Percentiles rank a stretch among this genome's conserved stretches.
Evolutionary conservation across 2,329 filamentous ascomycete species (phyloP).

Genomic region (Alternaria metachromatica): DNA sequence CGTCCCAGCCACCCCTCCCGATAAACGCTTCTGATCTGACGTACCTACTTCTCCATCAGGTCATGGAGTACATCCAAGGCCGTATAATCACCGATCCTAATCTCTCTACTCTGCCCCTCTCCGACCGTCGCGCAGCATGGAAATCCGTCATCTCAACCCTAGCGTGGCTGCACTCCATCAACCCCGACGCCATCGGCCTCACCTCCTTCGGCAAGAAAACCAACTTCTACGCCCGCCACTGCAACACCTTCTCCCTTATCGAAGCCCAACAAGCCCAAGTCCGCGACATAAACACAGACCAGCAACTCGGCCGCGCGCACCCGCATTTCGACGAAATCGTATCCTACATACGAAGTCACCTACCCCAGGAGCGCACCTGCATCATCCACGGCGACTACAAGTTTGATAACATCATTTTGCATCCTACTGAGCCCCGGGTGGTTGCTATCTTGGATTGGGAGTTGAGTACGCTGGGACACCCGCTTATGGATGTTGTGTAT

Average conservation of each 20-base stretch:
- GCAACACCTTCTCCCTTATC: conserved; percentile 80
- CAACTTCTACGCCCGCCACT: conserved; percentile 85
- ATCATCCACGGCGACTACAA: conserved; percentile 96
- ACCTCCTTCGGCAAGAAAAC: conserved; percentile 72
- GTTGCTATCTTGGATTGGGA: conserved; percentile 97
- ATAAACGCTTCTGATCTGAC: neutral
- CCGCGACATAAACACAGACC: conserved; percentile 71
- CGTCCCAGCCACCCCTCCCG: neutral
- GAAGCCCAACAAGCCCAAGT: conserved; percentile 77
- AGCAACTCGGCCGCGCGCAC: conserved; percentile 72
- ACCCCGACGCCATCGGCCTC: conserved; percentile 71
- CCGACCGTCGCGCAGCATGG: conserved; percentile 62
- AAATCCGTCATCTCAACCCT: conserved; percentile 73
- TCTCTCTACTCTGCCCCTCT: conserved; percentile 70
- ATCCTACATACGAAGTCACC: conserved; percentile 70
- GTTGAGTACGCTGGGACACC: conserved; percentile 94
- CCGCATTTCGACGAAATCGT: conserved; percentile 82
- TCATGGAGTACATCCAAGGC: conserved; percentile 94
- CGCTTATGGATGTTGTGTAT: conserved; percentile 87
- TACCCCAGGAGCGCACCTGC: conserved; percentile 75
- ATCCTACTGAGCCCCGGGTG: conserved; percentile 82
- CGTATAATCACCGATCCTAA: conserved; percentile 89
- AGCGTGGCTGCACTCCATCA: conserved; percentile 80
- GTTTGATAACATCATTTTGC: conserved; percentile 70
- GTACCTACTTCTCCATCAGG: conserved; percentile 37